Evolutionary conservation across 2,329 filamentous ascomycete genomes (phyloP).

Genomic region (Microdochium paspali): DNA sequence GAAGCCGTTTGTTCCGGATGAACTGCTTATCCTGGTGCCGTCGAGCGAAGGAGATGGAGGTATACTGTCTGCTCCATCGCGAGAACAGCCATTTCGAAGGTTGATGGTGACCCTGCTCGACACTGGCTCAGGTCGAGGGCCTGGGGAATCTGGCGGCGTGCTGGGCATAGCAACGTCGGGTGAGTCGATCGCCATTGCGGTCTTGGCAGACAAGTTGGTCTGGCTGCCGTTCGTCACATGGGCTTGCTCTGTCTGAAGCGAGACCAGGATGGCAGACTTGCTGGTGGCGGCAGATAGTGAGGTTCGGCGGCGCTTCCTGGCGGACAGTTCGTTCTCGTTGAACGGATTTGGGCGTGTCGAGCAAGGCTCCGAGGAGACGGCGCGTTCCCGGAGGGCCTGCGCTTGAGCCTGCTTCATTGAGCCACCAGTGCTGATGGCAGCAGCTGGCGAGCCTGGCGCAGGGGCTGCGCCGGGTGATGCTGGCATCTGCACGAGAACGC

Average conservation of each 20-base stretch:
- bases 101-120: conserved; percentile 54
- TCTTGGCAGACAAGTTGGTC: neutral
- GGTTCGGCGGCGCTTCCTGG: conserved; percentile 54
- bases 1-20: neutral
- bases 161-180: conserved; percentile 26
- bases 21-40: neutral
- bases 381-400: conserved; percentile 37
- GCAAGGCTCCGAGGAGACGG: conserved; percentile 52
- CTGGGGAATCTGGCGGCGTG: conserved; percentile 28
- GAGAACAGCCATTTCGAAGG: conserved; percentile 35
- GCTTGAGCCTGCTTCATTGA: conserved; percentile 35
- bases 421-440: neutral
- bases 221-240: conserved; percentile 20
- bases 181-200: conserved; percentile 28
- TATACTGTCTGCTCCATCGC: conserved; percentile 31
- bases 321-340: conserved; percentile 44
- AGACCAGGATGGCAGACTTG: conserved; percentile 36
- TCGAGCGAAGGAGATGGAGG: conserved; percentile 29
- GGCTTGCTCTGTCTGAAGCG: conserved; percentile 16
- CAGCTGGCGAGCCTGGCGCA: neutral
- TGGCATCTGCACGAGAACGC: conserved; percentile 42
- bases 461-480: conserved; percentile 5
- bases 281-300: conserved; percentile 46
- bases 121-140: conserved; percentile 28
- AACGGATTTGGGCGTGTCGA: conserved; percentile 57